A percentile compares a stretch with the other conserved stretches of the same genome.
phyloP scores from a whole-genome alignment of 208 protist species.

The Trichomonas vaginalis region DNA sequence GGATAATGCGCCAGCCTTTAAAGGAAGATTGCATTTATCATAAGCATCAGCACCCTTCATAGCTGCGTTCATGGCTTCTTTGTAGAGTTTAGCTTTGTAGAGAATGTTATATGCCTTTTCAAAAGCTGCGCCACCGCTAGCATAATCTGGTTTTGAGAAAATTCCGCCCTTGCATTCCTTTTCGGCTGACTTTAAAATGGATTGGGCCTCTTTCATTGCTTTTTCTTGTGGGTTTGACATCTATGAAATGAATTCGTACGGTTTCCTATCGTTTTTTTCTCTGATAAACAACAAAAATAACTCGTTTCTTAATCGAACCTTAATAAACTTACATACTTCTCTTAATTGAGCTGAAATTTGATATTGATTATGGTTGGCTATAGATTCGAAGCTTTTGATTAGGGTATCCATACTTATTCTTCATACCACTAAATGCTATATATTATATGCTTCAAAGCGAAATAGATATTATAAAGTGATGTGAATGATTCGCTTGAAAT shows the following conservation, averaged over 20 bases:
- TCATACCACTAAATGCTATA: no score
- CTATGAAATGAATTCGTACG: neutral
- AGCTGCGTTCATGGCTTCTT: neutral
- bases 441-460: no score
- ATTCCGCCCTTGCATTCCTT: neutral
- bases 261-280: neutral
- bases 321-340: no score
- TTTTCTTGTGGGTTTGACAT: neutral
- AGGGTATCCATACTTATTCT: no score
- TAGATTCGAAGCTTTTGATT: no score
- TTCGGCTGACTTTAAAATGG: neutral
- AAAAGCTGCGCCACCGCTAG: neutral
- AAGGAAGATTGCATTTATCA: neutral
- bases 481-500: no score
- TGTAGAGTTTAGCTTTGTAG: neutral
- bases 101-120: neutral
- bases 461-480: no score
- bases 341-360: no score
- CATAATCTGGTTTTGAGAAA: neutral
- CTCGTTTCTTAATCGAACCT: no score
- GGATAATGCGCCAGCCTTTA: neutral
- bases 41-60: neutral
- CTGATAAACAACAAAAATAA: no score
- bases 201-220: neutral
- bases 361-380: no score